phyloP scores from a whole-genome alignment of 192 early-diverging fungal species.

The Mycoemilia scoparia region DNA sequence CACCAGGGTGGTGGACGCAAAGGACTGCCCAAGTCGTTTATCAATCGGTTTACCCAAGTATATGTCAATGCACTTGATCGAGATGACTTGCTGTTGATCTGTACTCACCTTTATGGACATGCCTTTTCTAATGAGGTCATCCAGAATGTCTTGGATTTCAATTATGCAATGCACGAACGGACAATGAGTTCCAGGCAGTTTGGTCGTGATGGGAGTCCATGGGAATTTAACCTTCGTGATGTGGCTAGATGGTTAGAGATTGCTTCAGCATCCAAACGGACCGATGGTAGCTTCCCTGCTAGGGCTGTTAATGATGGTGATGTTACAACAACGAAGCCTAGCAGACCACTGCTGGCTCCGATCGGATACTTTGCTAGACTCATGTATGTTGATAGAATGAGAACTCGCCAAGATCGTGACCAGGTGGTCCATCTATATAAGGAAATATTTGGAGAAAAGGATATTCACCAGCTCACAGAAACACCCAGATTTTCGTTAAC shows the following conservation, averaged over 20 bases:
- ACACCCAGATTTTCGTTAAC: conserved; percentile 29
- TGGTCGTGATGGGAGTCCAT: conserved; percentile 63
- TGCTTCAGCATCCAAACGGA: too few species aligned
- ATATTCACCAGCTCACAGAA: conserved; percentile 1
- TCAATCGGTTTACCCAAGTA: conserved; percentile 92
- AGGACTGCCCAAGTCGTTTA: conserved; percentile 92
- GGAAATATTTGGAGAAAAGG: conserved; percentile 35
- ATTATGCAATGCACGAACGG: conserved; percentile 65
- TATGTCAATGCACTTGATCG: conserved; percentile 68
- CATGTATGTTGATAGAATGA: conserved; percentile 81
- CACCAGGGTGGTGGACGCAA: conserved; percentile 94
- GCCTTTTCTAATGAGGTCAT: too few species aligned
- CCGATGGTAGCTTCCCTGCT: conserved; percentile 16
- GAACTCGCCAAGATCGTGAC: conserved; percentile 54
- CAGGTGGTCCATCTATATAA: conserved; percentile 35
- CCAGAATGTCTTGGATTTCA: conserved; percentile 40
- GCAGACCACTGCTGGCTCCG: conserved; percentile 6
- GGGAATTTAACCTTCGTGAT: conserved; percentile 99
- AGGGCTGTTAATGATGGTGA: too few species aligned
- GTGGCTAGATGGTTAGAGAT: conserved; percentile 86
- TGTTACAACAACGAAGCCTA: conserved; percentile 2
- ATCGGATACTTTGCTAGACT: conserved; percentile 50
- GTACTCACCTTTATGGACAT: conserved; percentile 34
- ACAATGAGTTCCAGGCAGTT: conserved; percentile 64
- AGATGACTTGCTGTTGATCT: conserved; percentile 68